Percentiles rank a stretch among this genome's conserved stretches.
Conservation (phyloP, 176 grass and related monocot species). For the Bolboschoenus planiculmis region DNA sequence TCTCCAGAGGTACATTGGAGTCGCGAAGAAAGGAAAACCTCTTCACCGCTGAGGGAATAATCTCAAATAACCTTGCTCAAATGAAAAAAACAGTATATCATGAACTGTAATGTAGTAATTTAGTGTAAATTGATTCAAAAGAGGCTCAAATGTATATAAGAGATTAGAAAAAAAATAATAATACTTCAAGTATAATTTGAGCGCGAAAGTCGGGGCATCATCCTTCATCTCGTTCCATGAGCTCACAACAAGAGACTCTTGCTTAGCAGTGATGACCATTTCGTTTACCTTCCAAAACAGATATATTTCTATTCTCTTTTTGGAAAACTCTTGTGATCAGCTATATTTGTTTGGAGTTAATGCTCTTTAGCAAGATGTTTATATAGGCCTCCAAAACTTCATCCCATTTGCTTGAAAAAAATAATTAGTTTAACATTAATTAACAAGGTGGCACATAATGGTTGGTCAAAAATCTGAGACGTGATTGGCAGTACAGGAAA, state of each 20-base stretch:
- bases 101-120: background rate
- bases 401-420: no score
- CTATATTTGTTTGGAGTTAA: background rate
- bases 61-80: background rate
- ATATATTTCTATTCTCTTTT: background rate
- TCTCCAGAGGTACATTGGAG: background rate
- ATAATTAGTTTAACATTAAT: background rate
- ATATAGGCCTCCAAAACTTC: background rate
- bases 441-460: background rate
- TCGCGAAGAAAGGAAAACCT: background rate
- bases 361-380: background rate
- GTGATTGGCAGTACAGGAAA: background rate
- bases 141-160: background rate
- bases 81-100: background rate
- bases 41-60: background rate
- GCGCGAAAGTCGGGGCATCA: conserved; percentile 5
- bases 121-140: background rate
- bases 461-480: background rate
- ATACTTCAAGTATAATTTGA: conserved; percentile 22
- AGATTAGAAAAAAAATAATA: background rate
- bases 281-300: background rate
- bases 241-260: conserved; percentile 14
- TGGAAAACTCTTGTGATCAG: no score
- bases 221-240: conserved; percentile 32
- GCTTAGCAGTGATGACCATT: conserved; percentile 10